A percentile compares a stretch with the other conserved stretches of the same genome.
These are phyloP conservation scores for Smallanthus sonchifolius DNA, from an alignment of 129 eudicot species.

Conservation along the genomic window DNA sequence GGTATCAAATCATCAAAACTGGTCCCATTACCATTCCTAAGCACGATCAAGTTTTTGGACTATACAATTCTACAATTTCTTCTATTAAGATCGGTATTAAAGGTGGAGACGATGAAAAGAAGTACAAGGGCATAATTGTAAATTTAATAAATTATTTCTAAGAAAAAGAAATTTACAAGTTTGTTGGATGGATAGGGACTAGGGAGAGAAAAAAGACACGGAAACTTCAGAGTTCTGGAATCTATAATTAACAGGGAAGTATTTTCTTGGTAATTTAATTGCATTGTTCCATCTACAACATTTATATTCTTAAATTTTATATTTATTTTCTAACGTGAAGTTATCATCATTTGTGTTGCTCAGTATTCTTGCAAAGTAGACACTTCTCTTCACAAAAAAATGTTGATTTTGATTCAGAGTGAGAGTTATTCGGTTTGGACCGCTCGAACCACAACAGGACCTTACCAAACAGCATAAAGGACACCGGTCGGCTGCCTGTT, in stretches of 20 bases:
- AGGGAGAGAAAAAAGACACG: background rate
- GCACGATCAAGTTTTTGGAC: too few relatives aligned
- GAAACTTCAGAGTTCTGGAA: background rate
- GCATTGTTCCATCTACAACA: background rate
- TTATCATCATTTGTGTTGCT: too few relatives aligned
- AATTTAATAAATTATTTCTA: background rate
- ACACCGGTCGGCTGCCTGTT: too few relatives aligned
- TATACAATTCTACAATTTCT: background rate
- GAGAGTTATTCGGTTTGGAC: too few relatives aligned
- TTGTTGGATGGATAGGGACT: background rate
- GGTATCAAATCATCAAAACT: too few relatives aligned
- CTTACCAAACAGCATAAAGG: too few relatives aligned
- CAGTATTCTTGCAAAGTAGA: too few relatives aligned
- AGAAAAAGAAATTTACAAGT: background rate
- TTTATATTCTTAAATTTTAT: background rate
- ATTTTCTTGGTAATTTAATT: background rate
- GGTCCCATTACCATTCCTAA: background rate
- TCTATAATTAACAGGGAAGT: background rate
- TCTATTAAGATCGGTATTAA: background rate
- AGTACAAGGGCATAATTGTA: background rate
- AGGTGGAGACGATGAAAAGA: background rate
- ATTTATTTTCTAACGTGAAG: too few relatives aligned
- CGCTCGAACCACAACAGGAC: too few relatives aligned
- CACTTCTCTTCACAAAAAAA: too few relatives aligned
- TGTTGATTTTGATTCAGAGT: too few relatives aligned